Base-by-base conservation (phyloP, 169 alveolate genomes). In the Plasmodium blacklocki region DNA sequence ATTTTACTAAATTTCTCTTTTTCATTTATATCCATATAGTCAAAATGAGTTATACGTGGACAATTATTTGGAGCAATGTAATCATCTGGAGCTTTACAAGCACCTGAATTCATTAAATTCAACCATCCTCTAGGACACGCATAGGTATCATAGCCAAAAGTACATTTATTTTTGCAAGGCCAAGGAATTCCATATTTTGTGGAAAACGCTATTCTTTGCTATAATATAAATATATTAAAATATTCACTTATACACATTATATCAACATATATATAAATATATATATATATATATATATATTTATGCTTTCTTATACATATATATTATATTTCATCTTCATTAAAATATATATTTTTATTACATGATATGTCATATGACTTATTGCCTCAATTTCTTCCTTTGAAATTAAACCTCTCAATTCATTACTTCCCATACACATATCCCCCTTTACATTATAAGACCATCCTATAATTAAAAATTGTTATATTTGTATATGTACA, bases 1-100 rank as follows among this genome's bases (percentile, higher is more conserved):
- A 64, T 78, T 58, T 58, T 78, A 45, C 89, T 78, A 63, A 78
- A 78, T 15, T 26, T 70, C 47, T 78, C 89, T 71, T 78, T 78
- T 66, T 78, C 89, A 12, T 45, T 78, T 50, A 54, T 54, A 21
- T 71, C 54, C 89, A 78, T 78, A 45, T 78, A 78, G 26, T 78
- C 89, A 78, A 78, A 78, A 78, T 78, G 89, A 45, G 89, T 78
- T 78, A 78, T 78, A 18, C 78, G 68, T 19, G 89, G 89, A 15
- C 89, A 78, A 59, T 56, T 66, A 15, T 21, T 23, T 15, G 76
- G 89, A 15, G 89, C 78, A 15, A 23, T 66, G 56, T 78, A 78
- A 64, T 78, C 67, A 26, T 78, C 89, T n/a, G 89, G 78, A n/a
- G 89, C 76, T 64, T 78, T 78, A 26, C 89, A 78, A 45, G 66